Percentiles rank a stretch among this genome's conserved stretches.
Conservation (phyloP, 306 rosid genomes). For the Comarum palustre region DNA sequence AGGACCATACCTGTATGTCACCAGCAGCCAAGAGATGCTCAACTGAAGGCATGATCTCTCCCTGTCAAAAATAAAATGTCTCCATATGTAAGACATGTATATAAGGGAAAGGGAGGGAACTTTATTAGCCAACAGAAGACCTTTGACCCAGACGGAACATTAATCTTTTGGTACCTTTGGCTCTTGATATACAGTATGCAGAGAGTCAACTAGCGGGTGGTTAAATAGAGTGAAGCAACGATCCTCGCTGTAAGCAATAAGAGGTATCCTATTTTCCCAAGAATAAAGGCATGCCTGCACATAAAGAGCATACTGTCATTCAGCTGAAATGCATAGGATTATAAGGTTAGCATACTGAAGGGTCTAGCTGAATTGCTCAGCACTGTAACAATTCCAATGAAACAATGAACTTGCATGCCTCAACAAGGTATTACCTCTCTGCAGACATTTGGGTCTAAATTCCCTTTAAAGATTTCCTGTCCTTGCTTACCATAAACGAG, state of each 20-base stretch:
- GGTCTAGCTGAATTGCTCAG: neutral
- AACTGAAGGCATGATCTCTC: conserved; percentile 80
- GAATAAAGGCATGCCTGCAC: conserved; percentile 82
- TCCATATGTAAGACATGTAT: conserved; percentile 20
- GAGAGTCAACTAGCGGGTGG: conserved; percentile 67
- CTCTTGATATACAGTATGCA: conserved; percentile 75
- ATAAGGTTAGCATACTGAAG: too few relatives aligned
- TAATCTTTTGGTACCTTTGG: conserved; percentile 62
- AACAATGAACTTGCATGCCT: conserved; percentile 16
- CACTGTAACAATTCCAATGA: conserved; percentile 6
- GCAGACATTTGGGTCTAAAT: conserved; percentile 68
- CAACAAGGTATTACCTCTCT: conserved; percentile 59
- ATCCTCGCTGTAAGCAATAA: conserved; percentile 69
- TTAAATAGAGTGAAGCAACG: conserved; percentile 86
- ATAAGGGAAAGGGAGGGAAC: conserved; percentile 15
- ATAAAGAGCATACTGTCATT: conserved; percentile 17
- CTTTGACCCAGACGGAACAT: neutral
- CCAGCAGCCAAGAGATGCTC: conserved; percentile 74
- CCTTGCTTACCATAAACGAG: conserved; percentile 93
- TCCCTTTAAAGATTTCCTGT: conserved; percentile 71
- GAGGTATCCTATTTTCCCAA: conserved; percentile 65
- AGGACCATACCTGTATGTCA: conserved; percentile 67
- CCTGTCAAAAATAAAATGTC: conserved; percentile 57
- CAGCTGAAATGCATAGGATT: too few relatives aligned
- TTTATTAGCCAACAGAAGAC: neutral